These are phyloP conservation scores for Lachnellula suecica DNA, from an alignment of 2,329 filamentous ascomycete genomes.

Conservation along the genomic window DNA sequence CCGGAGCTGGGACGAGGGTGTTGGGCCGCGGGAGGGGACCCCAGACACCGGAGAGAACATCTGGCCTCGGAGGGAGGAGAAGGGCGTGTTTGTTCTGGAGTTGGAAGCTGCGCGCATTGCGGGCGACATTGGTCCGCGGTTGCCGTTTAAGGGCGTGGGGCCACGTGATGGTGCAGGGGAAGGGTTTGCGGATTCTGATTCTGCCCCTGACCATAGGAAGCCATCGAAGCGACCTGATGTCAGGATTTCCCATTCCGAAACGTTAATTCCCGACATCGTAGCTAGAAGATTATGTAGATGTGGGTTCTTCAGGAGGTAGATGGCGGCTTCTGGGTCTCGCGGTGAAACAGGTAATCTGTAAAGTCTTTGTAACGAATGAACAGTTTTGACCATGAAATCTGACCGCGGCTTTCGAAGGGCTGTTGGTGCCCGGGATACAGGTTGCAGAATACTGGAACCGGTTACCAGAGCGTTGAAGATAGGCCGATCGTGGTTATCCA, in stretches of 20 bases:
- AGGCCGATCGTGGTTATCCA: slow-evolving; percentile 72
- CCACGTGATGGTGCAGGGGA: slow-evolving; percentile 46
- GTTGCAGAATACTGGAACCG: slow-evolving; percentile 53
- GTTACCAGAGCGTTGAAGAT: slow-evolving; percentile 79
- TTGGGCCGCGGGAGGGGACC: slow-evolving; percentile 50
- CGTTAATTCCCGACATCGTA: slow-evolving; percentile 83
- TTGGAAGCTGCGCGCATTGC: slow-evolving; percentile 15
- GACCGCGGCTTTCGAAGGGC: slow-evolving; percentile 65
- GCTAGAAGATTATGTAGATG: slow-evolving; percentile 82
- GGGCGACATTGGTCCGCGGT: slow-evolving; percentile 33
- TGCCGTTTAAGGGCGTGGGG: slow-evolving; percentile 51
- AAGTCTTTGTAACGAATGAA: slow-evolving; percentile 77
- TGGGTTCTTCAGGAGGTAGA: slow-evolving; percentile 82
- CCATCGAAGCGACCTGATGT: slow-evolving; percentile 93
- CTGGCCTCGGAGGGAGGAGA: slow-evolving; percentile 28
- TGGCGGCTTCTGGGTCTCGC: slow-evolving; percentile 80
- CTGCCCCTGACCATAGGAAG: slow-evolving; percentile 90
- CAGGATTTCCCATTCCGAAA: slow-evolving; percentile 95
- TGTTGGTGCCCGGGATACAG: slow-evolving; percentile 64
- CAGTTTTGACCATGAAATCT: slow-evolving; percentile 72
- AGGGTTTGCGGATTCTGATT: slow-evolving; percentile 44
- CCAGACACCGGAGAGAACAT: slow-evolving; percentile 28
- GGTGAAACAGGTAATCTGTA: slow-evolving; percentile 74
- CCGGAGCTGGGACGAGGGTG: slow-evolving; percentile 51
- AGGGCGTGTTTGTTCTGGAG: slow-evolving; percentile 32